Evolutionary conservation across 2,329 filamentous ascomycete species (phyloP).

Genomic region (Nothopassalora personata): DNA sequence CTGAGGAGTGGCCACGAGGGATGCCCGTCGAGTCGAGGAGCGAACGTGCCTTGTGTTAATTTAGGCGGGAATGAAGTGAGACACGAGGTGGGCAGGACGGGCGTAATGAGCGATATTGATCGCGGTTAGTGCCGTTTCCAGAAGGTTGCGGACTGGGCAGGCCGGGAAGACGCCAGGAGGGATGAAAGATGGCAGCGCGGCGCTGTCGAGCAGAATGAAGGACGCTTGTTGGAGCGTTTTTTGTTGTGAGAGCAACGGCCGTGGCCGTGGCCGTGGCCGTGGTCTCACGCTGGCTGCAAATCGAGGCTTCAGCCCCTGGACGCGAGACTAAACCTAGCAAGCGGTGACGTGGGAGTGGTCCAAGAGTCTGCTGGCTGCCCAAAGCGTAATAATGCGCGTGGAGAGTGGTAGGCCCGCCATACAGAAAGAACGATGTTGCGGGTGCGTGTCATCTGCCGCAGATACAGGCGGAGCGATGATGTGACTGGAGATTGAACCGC

Average conservation of each 20-base stretch:
- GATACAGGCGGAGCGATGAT: not conserved
- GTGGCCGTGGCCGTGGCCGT: not conserved
- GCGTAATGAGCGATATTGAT: constrained; percentile 16
- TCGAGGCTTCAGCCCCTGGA: not conserved
- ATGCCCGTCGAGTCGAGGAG: constrained; percentile 15
- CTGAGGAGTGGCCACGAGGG: constrained; percentile 10
- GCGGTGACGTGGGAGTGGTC: constrained; percentile 8
- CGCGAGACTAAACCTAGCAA: not conserved
- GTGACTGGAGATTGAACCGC: not conserved
- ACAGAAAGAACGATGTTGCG: not conserved
- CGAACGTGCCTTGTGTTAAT: constrained; percentile 18
- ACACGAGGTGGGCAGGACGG: constrained; percentile 12
- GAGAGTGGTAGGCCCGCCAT: not conserved
- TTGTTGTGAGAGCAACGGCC: constrained; percentile 1
- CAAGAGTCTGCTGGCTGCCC: constrained; percentile 7
- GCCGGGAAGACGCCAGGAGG: not conserved
- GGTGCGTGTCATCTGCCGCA: not conserved
- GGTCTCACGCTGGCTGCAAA: not conserved
- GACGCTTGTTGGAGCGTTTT: not conserved
- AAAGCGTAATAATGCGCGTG: not conserved
- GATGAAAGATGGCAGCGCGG: not conserved
- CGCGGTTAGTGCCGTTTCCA: constrained; percentile 17
- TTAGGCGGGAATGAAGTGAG: constrained; percentile 22
- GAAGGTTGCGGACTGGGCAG: constrained; percentile 15
- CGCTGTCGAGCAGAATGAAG: not conserved